phyloP scores from a whole-genome alignment of 257 asterid genomes.

The Pogostemon cablin region DNA sequence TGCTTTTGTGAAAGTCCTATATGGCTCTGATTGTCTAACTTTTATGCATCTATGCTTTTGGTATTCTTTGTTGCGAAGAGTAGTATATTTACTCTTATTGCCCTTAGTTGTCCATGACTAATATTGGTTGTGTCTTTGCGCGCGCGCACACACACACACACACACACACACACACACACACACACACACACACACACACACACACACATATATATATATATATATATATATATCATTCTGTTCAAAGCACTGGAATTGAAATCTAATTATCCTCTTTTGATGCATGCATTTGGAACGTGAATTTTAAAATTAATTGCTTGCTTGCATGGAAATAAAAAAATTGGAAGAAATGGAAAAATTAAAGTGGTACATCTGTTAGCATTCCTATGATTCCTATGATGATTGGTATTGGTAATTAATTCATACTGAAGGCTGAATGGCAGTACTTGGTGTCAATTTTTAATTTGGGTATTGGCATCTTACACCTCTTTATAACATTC shows the following conservation, averaged over 20 bases:
- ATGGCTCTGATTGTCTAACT: neutral
- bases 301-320: neutral
- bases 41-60: neutral
- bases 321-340: conserved; percentile 1
- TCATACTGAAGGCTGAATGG: conserved; percentile 7
- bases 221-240: too few species aligned
- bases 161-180: too few species aligned
- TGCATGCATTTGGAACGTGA: neutral
- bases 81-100: neutral
- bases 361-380: neutral
- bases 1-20: conserved; percentile 33
- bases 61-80: neutral
- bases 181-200: too few species aligned
- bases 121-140: neutral
- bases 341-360: neutral
- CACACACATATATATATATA: too few species aligned
- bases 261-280: neutral
- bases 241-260: too few species aligned
- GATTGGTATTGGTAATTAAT: neutral
- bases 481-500: neutral
- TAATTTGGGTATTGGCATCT: neutral
- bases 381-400: neutral
- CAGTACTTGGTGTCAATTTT: conserved; percentile 4
- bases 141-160: too few species aligned
- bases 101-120: neutral